Percentiles rank a stretch among this genome's conserved stretches.
These are phyloP conservation scores for Clitoria ternatea DNA, from an alignment of 306 rosid species.

Conservation along the genomic window DNA sequence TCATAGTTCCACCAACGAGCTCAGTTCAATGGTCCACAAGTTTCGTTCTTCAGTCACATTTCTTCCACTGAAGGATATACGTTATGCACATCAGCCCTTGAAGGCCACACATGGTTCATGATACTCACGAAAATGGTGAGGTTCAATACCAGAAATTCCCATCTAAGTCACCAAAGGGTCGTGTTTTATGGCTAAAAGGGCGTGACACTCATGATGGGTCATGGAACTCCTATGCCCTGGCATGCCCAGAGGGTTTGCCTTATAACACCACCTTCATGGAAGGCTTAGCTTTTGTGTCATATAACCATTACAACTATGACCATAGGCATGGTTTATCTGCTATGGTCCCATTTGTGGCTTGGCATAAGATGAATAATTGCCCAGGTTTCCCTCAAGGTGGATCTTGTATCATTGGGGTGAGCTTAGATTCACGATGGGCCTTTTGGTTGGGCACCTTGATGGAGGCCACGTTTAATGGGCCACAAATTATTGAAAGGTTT, in stretches of 20 bases:
- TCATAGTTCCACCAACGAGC: background rate
- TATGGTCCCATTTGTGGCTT: slow-evolving; percentile 57
- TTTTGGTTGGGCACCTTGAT: slow-evolving; percentile 37
- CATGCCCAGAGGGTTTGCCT: slow-evolving; percentile 57
- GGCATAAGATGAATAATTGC: slow-evolving; percentile 46
- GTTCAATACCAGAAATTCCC: slow-evolving; percentile 71
- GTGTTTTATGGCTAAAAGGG: slow-evolving; percentile 59
- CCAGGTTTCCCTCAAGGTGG: slow-evolving; percentile 40
- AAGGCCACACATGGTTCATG: slow-evolving; percentile 79
- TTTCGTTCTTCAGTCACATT: slow-evolving; percentile 54
- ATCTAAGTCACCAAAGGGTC: slow-evolving; percentile 34
- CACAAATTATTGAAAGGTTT: slow-evolving; percentile 37
- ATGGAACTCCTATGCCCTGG: slow-evolving; percentile 62
- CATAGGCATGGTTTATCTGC: slow-evolving; percentile 72
- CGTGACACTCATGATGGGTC: slow-evolving; percentile 54
- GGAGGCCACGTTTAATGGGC: slow-evolving; percentile 54
- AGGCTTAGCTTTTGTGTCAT: slow-evolving; percentile 61
- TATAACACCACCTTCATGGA: slow-evolving; percentile 45
- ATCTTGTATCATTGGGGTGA: slow-evolving; percentile 67
- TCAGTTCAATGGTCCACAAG: slow-evolving; percentile 1
- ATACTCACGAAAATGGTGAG: slow-evolving; percentile 45
- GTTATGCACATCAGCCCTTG: slow-evolving; percentile 36
- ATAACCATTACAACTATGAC: slow-evolving; percentile 58
- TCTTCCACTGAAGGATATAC: slow-evolving; percentile 65
- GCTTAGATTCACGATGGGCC: slow-evolving; percentile 46